A percentile compares a stretch with the other conserved stretches of the same genome.
Conservation (phyloP, 1,139 yeast species). For the Magnusiomyces sp. region DNA sequence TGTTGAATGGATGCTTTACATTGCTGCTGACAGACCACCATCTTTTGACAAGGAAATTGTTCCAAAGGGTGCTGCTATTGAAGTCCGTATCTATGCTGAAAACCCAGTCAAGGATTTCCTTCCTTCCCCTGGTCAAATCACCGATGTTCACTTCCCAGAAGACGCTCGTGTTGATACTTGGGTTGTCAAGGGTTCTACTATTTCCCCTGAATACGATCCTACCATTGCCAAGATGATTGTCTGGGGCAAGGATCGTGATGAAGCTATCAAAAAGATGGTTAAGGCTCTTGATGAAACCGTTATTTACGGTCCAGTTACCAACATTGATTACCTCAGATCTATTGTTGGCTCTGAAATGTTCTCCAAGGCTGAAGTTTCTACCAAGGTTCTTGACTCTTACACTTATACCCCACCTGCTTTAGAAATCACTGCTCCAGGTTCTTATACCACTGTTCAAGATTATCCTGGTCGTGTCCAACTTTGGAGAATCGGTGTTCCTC, state of each 20-base stretch:
- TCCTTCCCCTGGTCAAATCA: constrained; percentile 93
- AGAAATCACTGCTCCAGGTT: constrained; percentile 81
- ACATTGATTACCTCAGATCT: constrained; percentile 79
- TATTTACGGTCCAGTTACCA: constrained; percentile 81
- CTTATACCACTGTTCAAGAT: constrained; percentile 92
- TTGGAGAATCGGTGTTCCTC: constrained; percentile 94
- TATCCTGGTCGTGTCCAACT: constrained; percentile 86
- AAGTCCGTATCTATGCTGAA: constrained; percentile 79
- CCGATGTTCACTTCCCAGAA: constrained; percentile 73
- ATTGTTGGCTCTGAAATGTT: constrained; percentile 82
- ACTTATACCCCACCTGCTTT: constrained; percentile 74
- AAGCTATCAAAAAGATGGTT: constrained; percentile 68
- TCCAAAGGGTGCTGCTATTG: constrained; percentile 86
- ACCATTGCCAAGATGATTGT: constrained; percentile 94
- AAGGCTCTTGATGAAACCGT: constrained; percentile 80
- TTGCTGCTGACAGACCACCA: constrained; percentile 86
- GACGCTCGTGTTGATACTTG: constrained; percentile 94
- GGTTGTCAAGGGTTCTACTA: constrained; percentile 82
- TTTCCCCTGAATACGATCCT: constrained; percentile 93
- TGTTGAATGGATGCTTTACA: constrained; percentile 92
- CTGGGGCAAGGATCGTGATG: constrained; percentile 79
- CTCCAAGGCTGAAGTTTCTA: constrained; percentile 70
- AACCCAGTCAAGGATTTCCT: constrained; percentile 90
- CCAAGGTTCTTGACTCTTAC: constrained; percentile 79
- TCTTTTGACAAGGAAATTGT: constrained; percentile 52